Base-by-base conservation (phyloP, 2,329 filamentous ascomycete species). In the Talaromyces albobiverticillius region DNA sequence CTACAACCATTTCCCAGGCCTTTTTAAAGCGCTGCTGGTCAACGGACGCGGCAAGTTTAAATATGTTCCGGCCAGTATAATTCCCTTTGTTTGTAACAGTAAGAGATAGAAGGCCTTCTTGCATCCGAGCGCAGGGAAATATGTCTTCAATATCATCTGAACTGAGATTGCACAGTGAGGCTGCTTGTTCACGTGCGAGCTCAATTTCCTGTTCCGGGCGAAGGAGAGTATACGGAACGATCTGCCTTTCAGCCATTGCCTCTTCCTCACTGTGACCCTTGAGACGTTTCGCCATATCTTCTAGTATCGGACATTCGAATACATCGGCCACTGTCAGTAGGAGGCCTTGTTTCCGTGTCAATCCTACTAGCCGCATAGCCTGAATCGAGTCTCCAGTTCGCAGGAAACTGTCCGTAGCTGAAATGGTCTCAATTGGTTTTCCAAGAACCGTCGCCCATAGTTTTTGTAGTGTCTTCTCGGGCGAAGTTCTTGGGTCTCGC, bases 261-360 rank as follows among this genome's bases (percentile, higher is more conserved):
- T 64, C 18, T 22, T 16, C 22, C 10, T 42, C 34, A 13, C 57
- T 6, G 11, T 36, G 26, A 36, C 56, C 59, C 18, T 58, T 26
- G 54, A 81, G 61, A 1, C 70, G 65, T 34, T 71, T 72, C 7
- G 81, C 79, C 71, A 83, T 78, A 43, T 82, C 79, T 51, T 64
- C 25, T 8, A 77, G 56, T 9, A 67, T 45, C 46, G 58, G 61
- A 48, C 61, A 18, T 23, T 56, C 43, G 51, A 67, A 64, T 8
- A 66, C 55, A 16, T 66, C 59, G 5, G 62, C 58, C 9, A 67
- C 64, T 10, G 60, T 62, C 22, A 67, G 43, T 16, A 38, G 43
- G 29, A 62, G 43, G 1, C 62, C 64, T 22, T 59, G 42, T 20
- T 55, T 23, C n/a, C 61, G 55, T 26, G 55, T 48, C 34, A 54